phyloP scores from a whole-genome alignment of 208 protist species.

The Strigomonas culicis region DNA sequence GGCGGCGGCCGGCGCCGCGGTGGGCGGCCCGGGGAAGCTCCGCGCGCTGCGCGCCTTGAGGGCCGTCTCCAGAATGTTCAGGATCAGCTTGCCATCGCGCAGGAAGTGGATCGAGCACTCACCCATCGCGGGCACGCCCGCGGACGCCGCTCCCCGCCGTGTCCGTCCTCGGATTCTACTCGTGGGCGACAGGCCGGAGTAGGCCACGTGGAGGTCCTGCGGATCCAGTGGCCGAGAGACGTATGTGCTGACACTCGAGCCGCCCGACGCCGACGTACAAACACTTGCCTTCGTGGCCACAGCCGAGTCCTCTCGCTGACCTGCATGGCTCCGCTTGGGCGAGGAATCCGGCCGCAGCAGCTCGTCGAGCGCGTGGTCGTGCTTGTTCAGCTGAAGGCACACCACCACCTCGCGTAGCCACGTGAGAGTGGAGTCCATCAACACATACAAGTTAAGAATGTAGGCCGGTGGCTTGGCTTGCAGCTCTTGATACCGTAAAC shows the following conservation, averaged over 20 bases:
- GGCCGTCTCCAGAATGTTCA: slow-evolving; percentile 26
- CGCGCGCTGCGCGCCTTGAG: slow-evolving; percentile 4
- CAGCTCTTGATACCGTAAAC: slow-evolving; percentile 35
- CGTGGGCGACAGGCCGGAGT: background rate
- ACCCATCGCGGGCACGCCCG: slow-evolving; percentile 6
- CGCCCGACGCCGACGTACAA: too few relatives aligned
- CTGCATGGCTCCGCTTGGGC: too few relatives aligned
- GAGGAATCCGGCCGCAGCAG: too few relatives aligned
- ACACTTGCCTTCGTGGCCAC: too few relatives aligned
- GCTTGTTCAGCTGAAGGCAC: slow-evolving; percentile 21
- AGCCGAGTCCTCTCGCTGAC: too few relatives aligned
- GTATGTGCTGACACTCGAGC: background rate
- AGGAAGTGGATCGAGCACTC: slow-evolving; percentile 42
- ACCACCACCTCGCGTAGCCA: slow-evolving; percentile 31
- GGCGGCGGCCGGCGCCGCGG: background rate
- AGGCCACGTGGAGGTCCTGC: background rate
- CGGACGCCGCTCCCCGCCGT: background rate
- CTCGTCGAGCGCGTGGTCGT: background rate
- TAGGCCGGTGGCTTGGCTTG: slow-evolving; percentile 18
- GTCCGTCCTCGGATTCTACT: background rate
- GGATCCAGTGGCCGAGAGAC: background rate
- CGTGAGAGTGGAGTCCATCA: slow-evolving; percentile 39
- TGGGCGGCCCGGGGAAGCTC: background rate
- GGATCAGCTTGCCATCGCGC: slow-evolving; percentile 36
- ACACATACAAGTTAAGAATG: slow-evolving; percentile 34